Evolutionary conservation across 257 asterid genomes (phyloP), one percentile per base, ranked within the genome.

Genomic region (Forsythia viridissima): DNA sequence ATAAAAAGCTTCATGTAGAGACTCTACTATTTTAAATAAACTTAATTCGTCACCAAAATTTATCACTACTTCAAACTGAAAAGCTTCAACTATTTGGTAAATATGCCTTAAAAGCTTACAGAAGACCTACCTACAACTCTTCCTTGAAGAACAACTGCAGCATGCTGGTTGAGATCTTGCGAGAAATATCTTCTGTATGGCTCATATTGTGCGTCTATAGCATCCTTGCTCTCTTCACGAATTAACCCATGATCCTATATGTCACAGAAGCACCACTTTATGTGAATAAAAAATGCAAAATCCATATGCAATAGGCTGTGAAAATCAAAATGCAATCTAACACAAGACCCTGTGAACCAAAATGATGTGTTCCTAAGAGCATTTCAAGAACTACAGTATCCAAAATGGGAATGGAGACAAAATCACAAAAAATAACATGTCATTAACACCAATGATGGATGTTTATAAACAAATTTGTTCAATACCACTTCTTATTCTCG

Each of bases 91-190:
- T 20, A 51, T 37, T 52, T 37, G 18, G 37, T 12, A 51, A 79
- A 24, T 30, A 66, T 11, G 70, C 70, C 70, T 57, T 12, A 5
- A 73, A 46, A 70, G 69, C 72, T 77, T n/a, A 52, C 41, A 73
- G 36, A 76, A 79, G 11, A 37, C 86, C 81, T 87, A 96, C 99
- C 98, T 77, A 93, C 85, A 83, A 87, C 81, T 89, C 99, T 91
- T 89, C 99, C 99, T 85, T 90, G 97, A 82, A 96, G 98, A 86
- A 96, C 99, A 82, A 93, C 98, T 34, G 99, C 93, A 66, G 96
- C 93, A 81, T 96, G 99, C 89, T 88, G 98, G 84, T 96, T 96
- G 79, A 96, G 89, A 81, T 92, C 88, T 88, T 93, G 98, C 6
- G 94, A 83, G 80, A 96, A 90, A 59, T 97, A 93, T 84, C 93